phyloP scores from a whole-genome alignment of 768 basidiomycete genomes.

The Agaricus bisporus region DNA sequence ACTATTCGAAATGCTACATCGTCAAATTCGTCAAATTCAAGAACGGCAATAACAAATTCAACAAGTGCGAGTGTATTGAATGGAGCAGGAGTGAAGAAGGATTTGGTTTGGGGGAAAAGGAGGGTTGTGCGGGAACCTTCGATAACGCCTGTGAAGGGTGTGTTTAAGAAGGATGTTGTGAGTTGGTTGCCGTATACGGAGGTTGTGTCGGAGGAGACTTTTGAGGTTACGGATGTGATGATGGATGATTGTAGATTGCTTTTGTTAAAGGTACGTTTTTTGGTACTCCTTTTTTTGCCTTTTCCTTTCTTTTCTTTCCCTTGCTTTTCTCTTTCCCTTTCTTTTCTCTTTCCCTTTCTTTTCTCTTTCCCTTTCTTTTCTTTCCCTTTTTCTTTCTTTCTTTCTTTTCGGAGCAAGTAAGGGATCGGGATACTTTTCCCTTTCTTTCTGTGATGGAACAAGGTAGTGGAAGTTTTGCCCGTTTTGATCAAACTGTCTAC shows the following conservation, averaged over 20 bases:
- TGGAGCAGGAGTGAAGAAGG: neutral
- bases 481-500: too few relatives aligned
- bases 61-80: neutral
- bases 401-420: too few relatives aligned
- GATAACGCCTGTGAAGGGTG: constrained; percentile 34
- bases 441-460: too few relatives aligned
- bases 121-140: constrained; percentile 36
- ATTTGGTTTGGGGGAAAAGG: constrained; percentile 22
- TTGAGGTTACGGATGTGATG: constrained; percentile 50
- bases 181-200: constrained; percentile 47
- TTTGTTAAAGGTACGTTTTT: constrained; percentile 37
- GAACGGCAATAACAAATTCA: neutral
- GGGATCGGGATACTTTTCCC: too few relatives aligned
- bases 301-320: neutral
- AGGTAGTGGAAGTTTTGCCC: too few relatives aligned
- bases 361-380: too few relatives aligned
- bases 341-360: too few relatives aligned
- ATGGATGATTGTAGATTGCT: constrained; percentile 48
- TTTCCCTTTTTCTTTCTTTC: too few relatives aligned
- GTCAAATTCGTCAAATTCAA: neutral
- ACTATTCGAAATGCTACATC: neutral
- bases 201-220: constrained; percentile 39
- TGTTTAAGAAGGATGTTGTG: constrained; percentile 41
- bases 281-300: neutral
- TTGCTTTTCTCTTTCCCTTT: neutral